These are phyloP conservation scores for Lojkania enalia DNA, from an alignment of 2,329 filamentous ascomycete genomes.

Conservation along the genomic window DNA sequence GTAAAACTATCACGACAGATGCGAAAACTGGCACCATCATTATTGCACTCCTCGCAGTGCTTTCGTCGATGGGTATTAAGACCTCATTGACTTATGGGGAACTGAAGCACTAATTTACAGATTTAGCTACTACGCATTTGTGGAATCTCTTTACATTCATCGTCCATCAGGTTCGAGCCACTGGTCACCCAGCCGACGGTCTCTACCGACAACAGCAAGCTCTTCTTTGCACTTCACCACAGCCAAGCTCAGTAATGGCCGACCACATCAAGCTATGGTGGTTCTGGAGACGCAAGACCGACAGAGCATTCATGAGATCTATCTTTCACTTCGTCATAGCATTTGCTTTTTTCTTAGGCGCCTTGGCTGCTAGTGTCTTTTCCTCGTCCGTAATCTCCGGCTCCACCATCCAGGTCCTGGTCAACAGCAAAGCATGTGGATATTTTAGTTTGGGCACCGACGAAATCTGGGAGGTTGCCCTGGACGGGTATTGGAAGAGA, in stretches of 20 bases:
- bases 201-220: conserved; percentile 26
- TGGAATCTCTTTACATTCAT: conserved; percentile 26
- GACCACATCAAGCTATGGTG: conserved; percentile 24
- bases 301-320: conserved; percentile 2
- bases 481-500: background rate
- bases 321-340: background rate
- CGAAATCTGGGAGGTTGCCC: background rate
- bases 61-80: conserved; percentile 2
- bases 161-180: conserved; percentile 20
- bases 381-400: conserved; percentile 8
- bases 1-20: conserved; percentile 24
- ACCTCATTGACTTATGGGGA: background rate
- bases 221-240: conserved; percentile 20
- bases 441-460: background rate
- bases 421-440: conserved; percentile 2
- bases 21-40: conserved; percentile 20
- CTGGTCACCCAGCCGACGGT: conserved; percentile 13
- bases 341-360: conserved; percentile 2
- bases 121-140: conserved; percentile 15
- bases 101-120: background rate
- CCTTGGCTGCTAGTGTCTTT: conserved; percentile 5
- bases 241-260: conserved; percentile 18
- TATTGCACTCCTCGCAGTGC: conserved; percentile 24
- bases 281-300: conserved; percentile 15
- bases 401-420: conserved; percentile 7